These are phyloP conservation scores for Sophora flavescens DNA, from an alignment of 306 rosid genomes.

Conservation along the genomic window DNA sequence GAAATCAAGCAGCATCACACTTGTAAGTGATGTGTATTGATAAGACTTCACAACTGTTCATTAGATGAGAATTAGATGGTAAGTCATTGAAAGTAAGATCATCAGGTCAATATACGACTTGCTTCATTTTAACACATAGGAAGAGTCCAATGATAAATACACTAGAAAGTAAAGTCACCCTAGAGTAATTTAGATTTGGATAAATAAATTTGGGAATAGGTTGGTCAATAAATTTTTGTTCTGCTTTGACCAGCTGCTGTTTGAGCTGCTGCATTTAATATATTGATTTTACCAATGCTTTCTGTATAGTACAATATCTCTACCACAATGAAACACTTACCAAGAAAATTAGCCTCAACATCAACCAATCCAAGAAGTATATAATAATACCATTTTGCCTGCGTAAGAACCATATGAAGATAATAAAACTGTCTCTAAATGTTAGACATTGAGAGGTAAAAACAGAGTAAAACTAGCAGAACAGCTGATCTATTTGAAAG, in stretches of 20 bases:
- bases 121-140: conserved; percentile 12
- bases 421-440: conserved; percentile 26
- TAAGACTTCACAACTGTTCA: conserved; percentile 97
- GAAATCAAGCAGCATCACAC: conserved; percentile 97
- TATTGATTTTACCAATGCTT: conserved; percentile 5
- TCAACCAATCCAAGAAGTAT: conserved; percentile 83
- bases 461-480: conserved; percentile 11
- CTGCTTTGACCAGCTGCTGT: neutral
- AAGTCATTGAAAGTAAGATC: conserved; percentile 30
- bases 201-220: neutral
- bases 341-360: conserved; percentile 96
- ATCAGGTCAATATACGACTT: conserved; percentile 2
- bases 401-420: conserved; percentile 43
- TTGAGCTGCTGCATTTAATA: conserved; percentile 15
- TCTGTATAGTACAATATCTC: neutral
- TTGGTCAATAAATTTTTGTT: conserved; percentile 13
- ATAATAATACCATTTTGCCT: conserved; percentile 94
- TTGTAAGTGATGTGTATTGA: conserved; percentile 94
- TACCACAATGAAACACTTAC: conserved; percentile 51
- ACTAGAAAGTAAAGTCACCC: neutral
- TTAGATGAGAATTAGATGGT: conserved; percentile 30
- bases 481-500: neutral
- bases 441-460: neutral
- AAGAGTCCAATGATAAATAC: conserved; percentile 12
- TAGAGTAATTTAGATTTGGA: conserved; percentile 15